phyloP scores from a whole-genome alignment of 371 early-diverging fungal species.

The Circinella minor region DNA sequence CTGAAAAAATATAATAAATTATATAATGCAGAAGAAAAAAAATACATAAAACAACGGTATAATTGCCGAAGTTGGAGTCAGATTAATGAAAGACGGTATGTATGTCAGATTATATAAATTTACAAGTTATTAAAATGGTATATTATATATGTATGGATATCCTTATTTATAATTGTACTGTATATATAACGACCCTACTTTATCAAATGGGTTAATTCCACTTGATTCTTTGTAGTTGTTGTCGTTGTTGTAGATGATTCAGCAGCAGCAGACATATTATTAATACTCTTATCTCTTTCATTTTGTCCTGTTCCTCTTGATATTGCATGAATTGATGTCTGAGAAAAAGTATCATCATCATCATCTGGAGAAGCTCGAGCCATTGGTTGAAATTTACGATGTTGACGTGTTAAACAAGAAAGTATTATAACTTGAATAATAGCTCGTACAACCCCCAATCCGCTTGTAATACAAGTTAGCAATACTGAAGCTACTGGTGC shows the following conservation, averaged over 20 bases:
- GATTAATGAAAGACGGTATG: no score
- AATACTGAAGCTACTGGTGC: constrained; percentile 18
- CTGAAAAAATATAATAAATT: no score
- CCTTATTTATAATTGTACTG: no score
- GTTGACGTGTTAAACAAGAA: constrained; percentile 3
- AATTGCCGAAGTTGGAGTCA: no score
- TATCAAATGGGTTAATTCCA: not conserved
- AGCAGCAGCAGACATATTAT: not conserved
- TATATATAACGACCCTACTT: not conserved
- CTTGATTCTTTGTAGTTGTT: not conserved
- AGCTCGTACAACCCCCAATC: constrained; percentile 11
- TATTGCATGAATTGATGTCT: not conserved
- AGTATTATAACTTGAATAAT: not conserved
- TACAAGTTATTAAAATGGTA: no score
- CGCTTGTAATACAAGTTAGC: constrained; percentile 14
- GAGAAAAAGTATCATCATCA: not conserved
- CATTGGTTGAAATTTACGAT: constrained; percentile 11
- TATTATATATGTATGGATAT: no score
- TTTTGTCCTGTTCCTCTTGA: not conserved
- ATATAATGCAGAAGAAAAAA: no score
- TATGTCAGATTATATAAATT: no score
- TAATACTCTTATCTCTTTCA: not conserved
- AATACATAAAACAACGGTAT: no score
- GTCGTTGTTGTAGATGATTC: not conserved
- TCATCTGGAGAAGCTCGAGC: not conserved